Conservation (phyloP, 2,329 filamentous ascomycete species). For the Lecanosticta acicola region DNA sequence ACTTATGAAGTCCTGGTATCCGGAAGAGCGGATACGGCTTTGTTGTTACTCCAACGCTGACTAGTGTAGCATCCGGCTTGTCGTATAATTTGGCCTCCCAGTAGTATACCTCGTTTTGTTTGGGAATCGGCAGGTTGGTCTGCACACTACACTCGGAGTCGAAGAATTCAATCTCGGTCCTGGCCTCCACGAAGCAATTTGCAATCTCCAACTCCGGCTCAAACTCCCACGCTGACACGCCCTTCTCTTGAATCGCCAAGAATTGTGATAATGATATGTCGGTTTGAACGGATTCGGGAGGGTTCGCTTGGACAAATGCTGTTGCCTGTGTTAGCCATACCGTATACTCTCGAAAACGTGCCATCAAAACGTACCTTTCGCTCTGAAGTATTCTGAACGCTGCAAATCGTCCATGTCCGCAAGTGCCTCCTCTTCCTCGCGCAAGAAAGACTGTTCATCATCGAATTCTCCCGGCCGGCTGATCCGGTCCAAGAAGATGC, state of each 20-base stretch:
- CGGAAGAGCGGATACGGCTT: slow-evolving; percentile 96
- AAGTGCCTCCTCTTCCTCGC: slow-evolving; percentile 90
- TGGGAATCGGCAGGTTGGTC: slow-evolving; percentile 92
- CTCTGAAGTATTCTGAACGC: slow-evolving; percentile 82
- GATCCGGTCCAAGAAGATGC: slow-evolving; percentile 89
- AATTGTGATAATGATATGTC: slow-evolving; percentile 98
- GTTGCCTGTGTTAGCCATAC: slow-evolving; percentile 24
- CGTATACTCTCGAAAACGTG: neutral
- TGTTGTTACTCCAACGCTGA: slow-evolving; percentile 90
- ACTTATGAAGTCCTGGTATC: slow-evolving; percentile 88
- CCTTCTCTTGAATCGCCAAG: slow-evolving; percentile 97
- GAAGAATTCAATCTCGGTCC: slow-evolving; percentile 98
- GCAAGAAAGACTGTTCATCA: slow-evolving; percentile 89
- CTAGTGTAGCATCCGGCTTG: slow-evolving; percentile 79
- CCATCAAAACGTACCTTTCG: slow-evolving; percentile 64
- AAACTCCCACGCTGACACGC: slow-evolving; percentile 99
- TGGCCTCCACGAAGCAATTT: slow-evolving; percentile 94
- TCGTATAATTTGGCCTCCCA: slow-evolving; percentile 99
- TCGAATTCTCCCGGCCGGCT: slow-evolving; percentile 93
- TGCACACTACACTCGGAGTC: slow-evolving; percentile 96
- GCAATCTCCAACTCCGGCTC: slow-evolving; percentile 98
- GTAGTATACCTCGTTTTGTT: slow-evolving; percentile 99
- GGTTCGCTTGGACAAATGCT: slow-evolving; percentile 94
- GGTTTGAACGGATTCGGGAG: slow-evolving; percentile 88
- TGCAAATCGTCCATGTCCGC: slow-evolving; percentile 94